Percentiles rank a stretch among this genome's conserved stretches.
Conservation (phyloP, 768 basidiomycete genomes). For the Podaxis rugospora region DNA sequence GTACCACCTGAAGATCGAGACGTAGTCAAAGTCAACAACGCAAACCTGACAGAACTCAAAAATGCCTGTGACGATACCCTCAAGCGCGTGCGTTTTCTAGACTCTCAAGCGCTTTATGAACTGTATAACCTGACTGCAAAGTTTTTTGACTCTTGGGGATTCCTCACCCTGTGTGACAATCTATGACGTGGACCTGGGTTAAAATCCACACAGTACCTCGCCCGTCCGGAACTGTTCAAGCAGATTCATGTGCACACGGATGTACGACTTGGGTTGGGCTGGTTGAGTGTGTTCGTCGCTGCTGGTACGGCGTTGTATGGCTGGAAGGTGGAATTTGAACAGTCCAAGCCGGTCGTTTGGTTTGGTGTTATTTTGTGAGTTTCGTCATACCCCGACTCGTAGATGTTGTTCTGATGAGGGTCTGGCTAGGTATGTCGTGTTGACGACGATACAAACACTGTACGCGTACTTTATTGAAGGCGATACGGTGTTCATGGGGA, state of each 20-base stretch:
- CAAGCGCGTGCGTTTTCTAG: constrained; percentile 60
- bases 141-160: neutral
- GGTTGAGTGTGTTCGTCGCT: constrained; percentile 80
- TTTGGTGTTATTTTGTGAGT: constrained; percentile 75
- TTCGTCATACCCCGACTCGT: neutral
- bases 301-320: constrained; percentile 81
- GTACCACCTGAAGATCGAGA: constrained; percentile 44
- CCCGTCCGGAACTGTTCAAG: constrained; percentile 78
- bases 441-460: constrained; percentile 69
- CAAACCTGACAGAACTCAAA: constrained; percentile 55
- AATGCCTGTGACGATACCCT: constrained; percentile 84
- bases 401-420: constrained; percentile 7
- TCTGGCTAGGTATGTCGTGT: constrained; percentile 58
- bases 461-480: constrained; percentile 88
- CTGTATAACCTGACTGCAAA: neutral
- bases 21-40: constrained; percentile 57
- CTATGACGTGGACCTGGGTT: neutral
- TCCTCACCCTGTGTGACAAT: neutral
- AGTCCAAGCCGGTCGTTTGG: constrained; percentile 77
- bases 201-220: constrained; percentile 54
- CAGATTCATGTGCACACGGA: constrained; percentile 87
- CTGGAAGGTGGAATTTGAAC: constrained; percentile 85
- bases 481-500: constrained; percentile 81
- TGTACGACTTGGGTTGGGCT: constrained; percentile 82
- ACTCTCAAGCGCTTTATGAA: neutral